Conservation (phyloP, 371 early-diverging fungal species). For the Rhizopus delemar region DNA sequence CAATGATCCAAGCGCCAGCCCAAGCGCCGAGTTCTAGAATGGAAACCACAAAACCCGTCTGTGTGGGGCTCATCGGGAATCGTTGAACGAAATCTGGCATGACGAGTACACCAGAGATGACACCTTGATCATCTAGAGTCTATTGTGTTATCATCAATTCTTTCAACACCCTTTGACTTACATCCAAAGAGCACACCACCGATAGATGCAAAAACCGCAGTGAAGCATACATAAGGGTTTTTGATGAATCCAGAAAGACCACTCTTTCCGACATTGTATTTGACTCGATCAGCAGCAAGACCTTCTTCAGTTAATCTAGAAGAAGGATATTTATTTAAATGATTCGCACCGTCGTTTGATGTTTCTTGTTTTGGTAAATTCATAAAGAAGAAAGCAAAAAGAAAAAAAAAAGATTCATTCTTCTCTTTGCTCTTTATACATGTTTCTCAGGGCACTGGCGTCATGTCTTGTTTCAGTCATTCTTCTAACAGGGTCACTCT, state of each 20-base stretch:
- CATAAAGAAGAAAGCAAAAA: no score
- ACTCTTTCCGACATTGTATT: not conserved
- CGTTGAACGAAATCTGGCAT: slow-evolving; percentile 35
- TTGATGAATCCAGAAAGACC: slow-evolving; percentile 39
- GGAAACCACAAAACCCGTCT: slow-evolving; percentile 55
- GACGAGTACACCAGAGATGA: slow-evolving; percentile 48
- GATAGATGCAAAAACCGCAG: slow-evolving; percentile 48
- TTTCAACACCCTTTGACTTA: slow-evolving; percentile 3
- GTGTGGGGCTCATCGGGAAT: slow-evolving; percentile 35
- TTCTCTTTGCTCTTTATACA: no score
- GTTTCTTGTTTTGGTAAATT: not conserved
- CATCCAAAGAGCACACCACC: slow-evolving; percentile 53
- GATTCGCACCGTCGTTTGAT: not conserved
- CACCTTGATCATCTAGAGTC: slow-evolving; percentile 46
- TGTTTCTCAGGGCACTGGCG: no score
- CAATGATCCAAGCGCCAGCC: slow-evolving; percentile 54
- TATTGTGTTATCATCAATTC: not conserved
- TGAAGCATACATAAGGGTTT: slow-evolving; percentile 45
- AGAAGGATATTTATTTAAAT: not conserved
- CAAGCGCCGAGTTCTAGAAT: slow-evolving; percentile 62
- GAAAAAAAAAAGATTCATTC: no score
- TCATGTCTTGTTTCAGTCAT: no score
- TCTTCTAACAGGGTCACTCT: no score
- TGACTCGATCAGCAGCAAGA: not conserved
- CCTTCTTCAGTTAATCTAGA: not conserved